Evolutionary conservation across 139 green algal genomes (phyloP), one percentile per base, ranked within the genome.

Genomic region (Spirogloea muscicola): DNA sequence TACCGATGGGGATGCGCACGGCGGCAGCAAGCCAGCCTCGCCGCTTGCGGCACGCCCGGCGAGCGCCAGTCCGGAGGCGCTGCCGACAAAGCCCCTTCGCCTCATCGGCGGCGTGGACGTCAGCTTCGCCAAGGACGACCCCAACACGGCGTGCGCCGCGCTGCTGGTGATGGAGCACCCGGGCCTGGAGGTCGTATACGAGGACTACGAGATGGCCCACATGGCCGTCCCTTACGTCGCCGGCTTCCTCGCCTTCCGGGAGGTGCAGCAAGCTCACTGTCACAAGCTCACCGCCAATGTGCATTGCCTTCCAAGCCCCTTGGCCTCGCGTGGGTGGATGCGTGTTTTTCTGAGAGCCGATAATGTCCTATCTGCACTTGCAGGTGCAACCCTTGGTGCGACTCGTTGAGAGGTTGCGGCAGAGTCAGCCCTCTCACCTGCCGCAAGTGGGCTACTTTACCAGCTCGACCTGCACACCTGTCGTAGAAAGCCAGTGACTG

Each of bases 211-310:
- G 52, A 29, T 3, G 5, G 13, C 77, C 21, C 39, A 3, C 25
- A 78, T 80, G 52, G 39, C 25, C 25, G 34, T 64, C 46, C 74
- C 74, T 31, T 82, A 82, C 33, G 40, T 82, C 1, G 25, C 76
- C 18, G 78, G 78, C 0, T 84, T 80, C n/a, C 62, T 84, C 0
- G 78, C 74, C 21, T 84, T 83, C 46, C 49, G 78, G 25, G 78
- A 84, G 78, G 49, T 74, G 39, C 39, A 46, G 31, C 55, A 13
- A 16, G 13, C 55, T 55, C 21, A 55, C 21, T 55, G 21, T 55
- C 46, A 21, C 46, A 21, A 55, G 21, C 21, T 21, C 21, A 31
- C 21, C 21, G 21, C 21, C 46, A 55, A 55, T 55, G 46, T 55
- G 46, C 21, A 21, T 21, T 55, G 46, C 21, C 21, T 21, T 21